phyloP scores from a whole-genome alignment of 768 basidiomycete species.

The Serendipita sp. region DNA sequence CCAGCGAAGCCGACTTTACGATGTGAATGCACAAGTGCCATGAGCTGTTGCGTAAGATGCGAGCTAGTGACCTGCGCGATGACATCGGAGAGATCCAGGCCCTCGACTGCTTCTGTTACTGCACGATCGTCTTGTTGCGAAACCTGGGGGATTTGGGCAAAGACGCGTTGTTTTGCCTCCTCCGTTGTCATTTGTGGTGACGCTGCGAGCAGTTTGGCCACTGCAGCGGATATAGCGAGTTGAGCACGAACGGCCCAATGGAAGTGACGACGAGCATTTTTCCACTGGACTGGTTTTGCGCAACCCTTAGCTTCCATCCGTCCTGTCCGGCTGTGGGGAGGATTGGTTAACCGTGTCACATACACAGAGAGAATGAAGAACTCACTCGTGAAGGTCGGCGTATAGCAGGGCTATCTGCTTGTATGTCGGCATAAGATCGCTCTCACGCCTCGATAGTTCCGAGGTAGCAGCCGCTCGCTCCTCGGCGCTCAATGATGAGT shows the following conservation, averaged over 20 bases:
- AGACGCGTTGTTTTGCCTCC: conserved; percentile 48
- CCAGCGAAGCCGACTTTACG: conserved; percentile 53
- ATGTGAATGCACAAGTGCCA: conserved; percentile 55
- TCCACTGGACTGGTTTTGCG: conserved; percentile 75
- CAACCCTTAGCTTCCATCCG: conserved; percentile 98
- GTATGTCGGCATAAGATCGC: conserved; percentile 71
- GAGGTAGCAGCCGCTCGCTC: conserved; percentile 56
- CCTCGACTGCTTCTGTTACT: conserved; percentile 50
- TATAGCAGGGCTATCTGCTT: conserved; percentile 87
- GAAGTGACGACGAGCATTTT: conserved; percentile 74
- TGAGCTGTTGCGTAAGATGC: conserved; percentile 45
- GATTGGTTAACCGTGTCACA: conserved; percentile 8
- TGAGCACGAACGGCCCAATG: conserved; percentile 89
- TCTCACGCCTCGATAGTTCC: conserved; percentile 60
- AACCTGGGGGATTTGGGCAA: conserved; percentile 40
- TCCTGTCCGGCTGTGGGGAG: conserved; percentile 55
- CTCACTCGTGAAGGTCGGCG: conserved; percentile 92
- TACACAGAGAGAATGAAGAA: conserved; percentile 10
- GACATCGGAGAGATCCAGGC: conserved; percentile 47
- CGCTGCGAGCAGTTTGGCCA: conserved; percentile 47
- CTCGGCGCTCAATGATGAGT: conserved; percentile 51
- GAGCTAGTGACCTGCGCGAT: conserved; percentile 52
- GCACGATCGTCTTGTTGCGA: conserved; percentile 35
- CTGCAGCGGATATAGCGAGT: conserved; percentile 47
- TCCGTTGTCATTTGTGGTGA: conserved; percentile 54